Conservation (phyloP, 164 flowering plant species). For the Vitis rupestris region DNA sequence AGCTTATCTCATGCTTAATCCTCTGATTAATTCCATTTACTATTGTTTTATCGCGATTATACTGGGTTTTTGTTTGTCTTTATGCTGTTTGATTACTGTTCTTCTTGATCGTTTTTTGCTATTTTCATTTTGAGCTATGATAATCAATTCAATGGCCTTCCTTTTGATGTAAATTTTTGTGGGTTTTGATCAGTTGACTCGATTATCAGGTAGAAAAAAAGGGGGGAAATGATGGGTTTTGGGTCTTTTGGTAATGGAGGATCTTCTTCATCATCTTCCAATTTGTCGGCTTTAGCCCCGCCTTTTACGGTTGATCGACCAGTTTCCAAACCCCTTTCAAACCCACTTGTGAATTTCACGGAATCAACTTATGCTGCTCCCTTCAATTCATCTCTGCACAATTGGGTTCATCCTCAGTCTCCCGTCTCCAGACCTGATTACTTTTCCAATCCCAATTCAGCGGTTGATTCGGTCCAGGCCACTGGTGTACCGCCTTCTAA, state of each 20-base stretch:
- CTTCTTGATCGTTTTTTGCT: not conserved
- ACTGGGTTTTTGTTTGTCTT: not conserved
- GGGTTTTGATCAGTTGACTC: slow-evolving; percentile 21
- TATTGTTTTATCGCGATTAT: not conserved
- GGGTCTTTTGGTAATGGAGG: slow-evolving; percentile 33
- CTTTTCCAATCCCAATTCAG: slow-evolving; percentile 7
- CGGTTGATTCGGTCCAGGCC: slow-evolving; percentile 7
- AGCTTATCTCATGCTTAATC: no score
- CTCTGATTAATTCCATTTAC: no score
- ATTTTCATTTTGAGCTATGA: not conserved
- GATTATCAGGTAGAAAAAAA: not conserved
- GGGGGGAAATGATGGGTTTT: slow-evolving; percentile 31
- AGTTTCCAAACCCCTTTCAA: slow-evolving; percentile 20
- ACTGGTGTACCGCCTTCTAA: not conserved
- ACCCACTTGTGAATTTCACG: slow-evolving; percentile 20
- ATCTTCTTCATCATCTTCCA: slow-evolving; percentile 37
- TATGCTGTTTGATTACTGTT: not conserved
- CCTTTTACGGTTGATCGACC: slow-evolving; percentile 51
- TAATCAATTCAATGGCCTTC: not conserved
- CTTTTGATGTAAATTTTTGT: not conserved
- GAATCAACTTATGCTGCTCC: slow-evolving; percentile 20
- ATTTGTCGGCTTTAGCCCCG: slow-evolving; percentile 51
- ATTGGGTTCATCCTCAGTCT: slow-evolving; percentile 27
- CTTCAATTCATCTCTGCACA: slow-evolving; percentile 19
- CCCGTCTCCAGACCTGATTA: slow-evolving; percentile 17